Conservation (phyloP, 805 yeast species). For the Kazachstania bromeliacearum region DNA sequence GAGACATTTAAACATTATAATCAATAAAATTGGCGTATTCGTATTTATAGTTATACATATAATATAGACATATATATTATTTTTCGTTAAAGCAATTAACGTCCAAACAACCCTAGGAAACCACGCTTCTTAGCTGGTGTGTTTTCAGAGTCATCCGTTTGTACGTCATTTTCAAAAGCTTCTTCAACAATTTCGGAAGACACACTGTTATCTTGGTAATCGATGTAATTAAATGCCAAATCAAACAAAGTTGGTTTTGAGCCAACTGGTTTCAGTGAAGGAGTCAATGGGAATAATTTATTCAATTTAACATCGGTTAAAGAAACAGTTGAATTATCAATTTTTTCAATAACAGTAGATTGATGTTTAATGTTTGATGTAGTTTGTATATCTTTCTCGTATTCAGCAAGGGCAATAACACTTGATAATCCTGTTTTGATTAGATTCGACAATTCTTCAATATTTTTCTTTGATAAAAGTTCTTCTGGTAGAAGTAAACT, state of each 20-base stretch:
- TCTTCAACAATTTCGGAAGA: slow-evolving; percentile 6
- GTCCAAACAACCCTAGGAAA: slow-evolving; percentile 66
- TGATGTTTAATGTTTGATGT: slow-evolving; percentile 5
- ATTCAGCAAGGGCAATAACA: slow-evolving; percentile 29
- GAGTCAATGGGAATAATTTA: slow-evolving; percentile 26
- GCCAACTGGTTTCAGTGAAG: slow-evolving; percentile 50
- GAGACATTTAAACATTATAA: too few species aligned
- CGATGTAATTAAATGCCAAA: slow-evolving; percentile 74
- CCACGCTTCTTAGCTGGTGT: slow-evolving; percentile 47
- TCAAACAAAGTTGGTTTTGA: slow-evolving; percentile 90
- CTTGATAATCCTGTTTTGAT: slow-evolving; percentile 31
- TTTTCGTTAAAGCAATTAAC: too few species aligned
- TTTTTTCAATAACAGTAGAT: slow-evolving; percentile 34
- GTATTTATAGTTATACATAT: too few species aligned
- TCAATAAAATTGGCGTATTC: too few species aligned
- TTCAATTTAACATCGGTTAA: slow-evolving; percentile 18
- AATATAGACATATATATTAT: too few species aligned
- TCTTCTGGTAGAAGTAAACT: slow-evolving; percentile 12
- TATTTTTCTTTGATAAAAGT: slow-evolving; percentile 29
- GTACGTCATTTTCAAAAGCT: slow-evolving; percentile 9
- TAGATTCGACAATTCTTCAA: slow-evolving; percentile 40
- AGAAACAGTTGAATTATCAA: slow-evolving; percentile 10
- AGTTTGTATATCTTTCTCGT: slow-evolving; percentile 18
- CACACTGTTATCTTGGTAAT: slow-evolving; percentile 28
- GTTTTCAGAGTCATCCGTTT: slow-evolving; percentile 10